These are phyloP conservation scores for Bjerkandera adusta DNA, from an alignment of 1,284 basidiomycete genomes.

Conservation along the genomic window DNA sequence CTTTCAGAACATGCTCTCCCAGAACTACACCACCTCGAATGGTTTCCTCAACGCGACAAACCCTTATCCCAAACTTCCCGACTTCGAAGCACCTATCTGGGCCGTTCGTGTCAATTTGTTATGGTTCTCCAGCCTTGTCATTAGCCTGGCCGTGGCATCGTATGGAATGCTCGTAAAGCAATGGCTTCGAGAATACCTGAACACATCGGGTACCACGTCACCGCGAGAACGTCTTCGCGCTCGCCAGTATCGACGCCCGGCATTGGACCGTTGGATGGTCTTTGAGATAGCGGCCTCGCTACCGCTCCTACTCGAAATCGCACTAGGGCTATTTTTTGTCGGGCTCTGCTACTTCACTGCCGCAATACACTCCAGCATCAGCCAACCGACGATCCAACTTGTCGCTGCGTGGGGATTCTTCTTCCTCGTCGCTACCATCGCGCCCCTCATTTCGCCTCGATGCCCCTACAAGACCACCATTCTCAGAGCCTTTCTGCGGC, in stretches of 20 bases:
- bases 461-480: slow-evolving; percentile 7
- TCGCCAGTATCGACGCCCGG: slow-evolving; percentile 5
- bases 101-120: slow-evolving; percentile 6
- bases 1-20: too few relatives aligned
- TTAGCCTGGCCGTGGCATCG: slow-evolving; percentile 5
- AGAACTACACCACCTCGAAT: too few relatives aligned
- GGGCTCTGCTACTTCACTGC: slow-evolving; percentile 2
- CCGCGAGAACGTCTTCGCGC: slow-evolving; percentile 3
- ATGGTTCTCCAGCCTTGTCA: slow-evolving; percentile 9
- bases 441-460: slow-evolving; percentile 1
- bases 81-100: neutral
- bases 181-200: slow-evolving; percentile 8
- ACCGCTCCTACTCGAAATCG: neutral
- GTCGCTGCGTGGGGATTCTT: neutral
- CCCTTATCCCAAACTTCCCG: too few relatives aligned
- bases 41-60: too few relatives aligned
- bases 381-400: neutral
- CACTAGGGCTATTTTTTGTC: neutral
- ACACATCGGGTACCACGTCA: neutral
- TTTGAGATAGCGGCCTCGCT: slow-evolving; percentile 1
- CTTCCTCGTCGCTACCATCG: neutral
- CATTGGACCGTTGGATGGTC: slow-evolving; percentile 1
- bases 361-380: neutral
- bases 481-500: too few relatives aligned
- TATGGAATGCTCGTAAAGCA: slow-evolving; percentile 7